Evolutionary conservation across 148 eudicot genomes (phyloP).

Genomic region (Selenicereus undatus): DNA sequence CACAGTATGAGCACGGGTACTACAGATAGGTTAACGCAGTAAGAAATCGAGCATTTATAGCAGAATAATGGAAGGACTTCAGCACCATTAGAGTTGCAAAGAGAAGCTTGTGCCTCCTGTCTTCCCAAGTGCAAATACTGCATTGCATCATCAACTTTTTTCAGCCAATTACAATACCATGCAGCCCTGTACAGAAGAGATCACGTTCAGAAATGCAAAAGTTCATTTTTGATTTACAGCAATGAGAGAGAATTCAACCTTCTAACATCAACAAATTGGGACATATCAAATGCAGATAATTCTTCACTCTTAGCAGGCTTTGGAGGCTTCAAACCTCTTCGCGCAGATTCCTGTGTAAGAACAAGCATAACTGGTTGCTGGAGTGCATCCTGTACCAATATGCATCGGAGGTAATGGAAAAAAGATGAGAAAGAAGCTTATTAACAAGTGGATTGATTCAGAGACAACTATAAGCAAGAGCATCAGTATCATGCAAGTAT

Average conservation of each 20-base stretch:
- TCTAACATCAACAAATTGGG: constrained; percentile 30
- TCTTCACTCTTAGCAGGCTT: constrained; percentile 30
- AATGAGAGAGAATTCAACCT: constrained; percentile 37
- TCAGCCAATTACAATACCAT: constrained; percentile 64
- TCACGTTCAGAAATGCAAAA: constrained; percentile 13
- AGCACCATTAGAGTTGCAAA: constrained; percentile 25
- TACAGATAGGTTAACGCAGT: not conserved
- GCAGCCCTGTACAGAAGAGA: constrained; percentile 35
- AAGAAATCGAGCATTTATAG: not conserved
- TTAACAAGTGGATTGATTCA: not conserved
- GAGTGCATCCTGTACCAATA: constrained; percentile 54
- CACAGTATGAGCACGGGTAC: not conserved
- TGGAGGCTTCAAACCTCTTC: constrained; percentile 35
- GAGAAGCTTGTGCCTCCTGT: constrained; percentile 20
- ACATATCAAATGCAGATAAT: constrained; percentile 38
- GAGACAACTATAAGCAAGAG: not conserved
- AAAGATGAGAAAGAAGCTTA: not conserved
- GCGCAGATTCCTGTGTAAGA: constrained; percentile 44
- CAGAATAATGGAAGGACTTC: constrained; percentile 24
- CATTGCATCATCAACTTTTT: constrained; percentile 33
- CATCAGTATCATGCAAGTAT: not conserved
- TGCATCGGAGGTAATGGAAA: not conserved
- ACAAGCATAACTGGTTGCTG: constrained; percentile 71
- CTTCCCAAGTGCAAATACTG: constrained; percentile 30
- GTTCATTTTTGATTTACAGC: constrained; percentile 8